phyloP scores from a whole-genome alignment of 2,329 filamentous ascomycete genomes.

The Tolypocladium ovalisporum region DNA sequence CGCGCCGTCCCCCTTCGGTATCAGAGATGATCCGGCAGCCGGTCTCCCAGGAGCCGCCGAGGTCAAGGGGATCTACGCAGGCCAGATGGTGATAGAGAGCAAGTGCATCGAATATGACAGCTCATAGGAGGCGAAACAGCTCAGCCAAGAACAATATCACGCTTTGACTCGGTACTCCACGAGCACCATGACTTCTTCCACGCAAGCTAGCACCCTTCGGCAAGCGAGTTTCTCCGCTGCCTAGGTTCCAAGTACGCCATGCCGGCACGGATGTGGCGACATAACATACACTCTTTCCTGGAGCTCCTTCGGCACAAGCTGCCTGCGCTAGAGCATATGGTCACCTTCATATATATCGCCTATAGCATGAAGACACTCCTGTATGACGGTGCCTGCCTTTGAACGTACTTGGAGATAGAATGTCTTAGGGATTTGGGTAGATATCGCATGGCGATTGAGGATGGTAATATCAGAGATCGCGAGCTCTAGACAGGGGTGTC shows the following conservation, averaged over 20 bases:
- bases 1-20: background rate
- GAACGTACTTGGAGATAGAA: slow-evolving; percentile 88
- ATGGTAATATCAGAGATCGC: slow-evolving; percentile 61
- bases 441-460: slow-evolving; percentile 85
- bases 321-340: slow-evolving; percentile 77
- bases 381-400: slow-evolving; percentile 68
- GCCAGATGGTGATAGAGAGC: slow-evolving; percentile 74
- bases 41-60: slow-evolving; percentile 71
- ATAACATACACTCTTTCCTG: slow-evolving; percentile 79
- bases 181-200: slow-evolving; percentile 83
- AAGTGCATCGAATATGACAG: slow-evolving; percentile 80
- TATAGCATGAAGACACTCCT: slow-evolving; percentile 86
- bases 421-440: slow-evolving; percentile 78
- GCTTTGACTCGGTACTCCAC: slow-evolving; percentile 66
- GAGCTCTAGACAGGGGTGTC: slow-evolving; percentile 77
- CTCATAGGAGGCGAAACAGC: slow-evolving; percentile 32
- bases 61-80: slow-evolving; percentile 74
- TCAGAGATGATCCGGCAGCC: slow-evolving; percentile 28
- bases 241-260: slow-evolving; percentile 77
- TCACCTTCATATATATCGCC: slow-evolving; percentile 78
- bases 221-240: slow-evolving; percentile 53
- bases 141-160: slow-evolving; percentile 68
- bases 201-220: slow-evolving; percentile 75
- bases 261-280: slow-evolving; percentile 89
- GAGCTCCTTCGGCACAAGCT: slow-evolving; percentile 66